phyloP scores from a whole-genome alignment of 176 grass and related monocot species.

The Oryza glaberrima region DNA sequence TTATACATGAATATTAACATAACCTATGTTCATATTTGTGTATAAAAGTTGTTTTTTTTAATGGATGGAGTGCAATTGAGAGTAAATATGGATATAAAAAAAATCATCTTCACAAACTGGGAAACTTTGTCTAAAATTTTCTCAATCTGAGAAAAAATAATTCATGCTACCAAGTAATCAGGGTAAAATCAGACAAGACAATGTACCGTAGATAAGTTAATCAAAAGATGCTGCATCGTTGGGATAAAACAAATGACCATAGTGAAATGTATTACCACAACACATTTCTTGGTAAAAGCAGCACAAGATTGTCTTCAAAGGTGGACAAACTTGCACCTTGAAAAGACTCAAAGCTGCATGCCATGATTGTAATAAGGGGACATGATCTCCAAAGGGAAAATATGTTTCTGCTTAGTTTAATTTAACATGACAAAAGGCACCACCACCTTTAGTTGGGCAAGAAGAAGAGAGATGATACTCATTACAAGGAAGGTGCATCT shows the following conservation, averaged over 20 bases:
- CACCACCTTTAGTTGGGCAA: conserved; percentile 33
- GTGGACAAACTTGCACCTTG: conserved; percentile 38
- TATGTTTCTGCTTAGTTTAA: conserved; percentile 60
- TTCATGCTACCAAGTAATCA: neutral
- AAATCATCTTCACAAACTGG: too few species aligned
- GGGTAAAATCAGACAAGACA: conserved; percentile 28
- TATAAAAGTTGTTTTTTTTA: too few species aligned
- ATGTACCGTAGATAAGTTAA: conserved; percentile 25
- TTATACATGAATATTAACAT: too few species aligned
- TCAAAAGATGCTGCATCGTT: conserved; percentile 37
- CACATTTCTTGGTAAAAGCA: conserved; percentile 52
- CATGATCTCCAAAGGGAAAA: conserved; percentile 70
- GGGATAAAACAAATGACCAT: conserved; percentile 32
- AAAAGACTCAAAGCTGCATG: conserved; percentile 55
- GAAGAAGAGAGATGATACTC: conserved; percentile 34
- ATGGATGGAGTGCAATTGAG: too few species aligned
- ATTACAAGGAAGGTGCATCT: conserved; percentile 56
- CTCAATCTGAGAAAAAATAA: neutral
- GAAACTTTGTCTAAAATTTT: neutral
- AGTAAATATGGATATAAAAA: neutral
- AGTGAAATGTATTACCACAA: conserved; percentile 24
- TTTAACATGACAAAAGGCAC: conserved; percentile 31
- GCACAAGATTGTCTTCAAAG: conserved; percentile 45
- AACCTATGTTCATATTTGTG: too few species aligned
- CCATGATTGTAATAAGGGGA: conserved; percentile 52